A percentile compares a stretch with the other conserved stretches of the same genome.
phyloP scores from a whole-genome alignment of 148 eudicot genomes.

The Rheum nobile region DNA sequence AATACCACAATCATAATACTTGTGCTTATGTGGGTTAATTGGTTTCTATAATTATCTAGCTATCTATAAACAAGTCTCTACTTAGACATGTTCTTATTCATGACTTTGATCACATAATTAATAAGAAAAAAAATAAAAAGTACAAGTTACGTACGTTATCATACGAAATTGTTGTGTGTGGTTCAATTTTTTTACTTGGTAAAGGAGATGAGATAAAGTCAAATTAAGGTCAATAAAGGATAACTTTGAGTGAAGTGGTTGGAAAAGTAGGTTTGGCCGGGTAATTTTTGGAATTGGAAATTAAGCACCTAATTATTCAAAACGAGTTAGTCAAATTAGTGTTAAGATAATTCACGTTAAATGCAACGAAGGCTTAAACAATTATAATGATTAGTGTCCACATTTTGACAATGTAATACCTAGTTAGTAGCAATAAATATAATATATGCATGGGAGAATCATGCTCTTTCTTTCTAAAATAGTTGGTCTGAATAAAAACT shows the following conservation, averaged over 20 bases:
- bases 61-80: neutral
- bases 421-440: neutral
- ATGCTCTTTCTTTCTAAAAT: too few relatives aligned
- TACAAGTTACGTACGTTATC: neutral
- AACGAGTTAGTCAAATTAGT: neutral
- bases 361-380: neutral
- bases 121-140: neutral
- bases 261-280: neutral
- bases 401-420: neutral
- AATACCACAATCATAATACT: too few relatives aligned
- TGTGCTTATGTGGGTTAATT: too few relatives aligned
- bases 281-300: neutral
- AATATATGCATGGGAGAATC: too few relatives aligned
- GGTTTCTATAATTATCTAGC: too few relatives aligned
- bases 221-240: neutral
- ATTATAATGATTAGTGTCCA: neutral
- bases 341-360: constrained; percentile 2
- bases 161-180: neutral
- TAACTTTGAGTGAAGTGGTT: constrained; percentile 8
- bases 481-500: too few relatives aligned
- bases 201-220: neutral
- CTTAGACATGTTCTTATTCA: neutral
- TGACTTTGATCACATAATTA: neutral
- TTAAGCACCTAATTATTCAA: neutral
- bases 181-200: neutral